A percentile compares a stretch with the other conserved stretches of the same genome.
Conservation (phyloP, 805 yeast genomes). For the Torulaspora gathmanii region DNA sequence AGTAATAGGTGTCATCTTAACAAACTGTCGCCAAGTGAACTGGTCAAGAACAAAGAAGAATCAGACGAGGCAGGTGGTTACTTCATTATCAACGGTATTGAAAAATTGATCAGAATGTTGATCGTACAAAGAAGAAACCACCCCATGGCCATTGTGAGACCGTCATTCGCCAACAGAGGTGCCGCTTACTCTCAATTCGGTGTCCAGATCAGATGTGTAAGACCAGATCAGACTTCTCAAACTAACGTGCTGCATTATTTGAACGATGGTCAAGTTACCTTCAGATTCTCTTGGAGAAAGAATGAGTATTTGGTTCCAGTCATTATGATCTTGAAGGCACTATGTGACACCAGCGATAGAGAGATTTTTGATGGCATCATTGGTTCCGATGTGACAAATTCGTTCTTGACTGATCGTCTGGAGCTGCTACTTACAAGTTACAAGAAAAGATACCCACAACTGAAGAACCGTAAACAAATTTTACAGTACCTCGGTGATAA, state of each 20-base stretch:
- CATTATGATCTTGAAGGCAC: constrained; percentile 84
- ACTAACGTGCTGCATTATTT: constrained; percentile 95
- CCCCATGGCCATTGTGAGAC: constrained; percentile 96
- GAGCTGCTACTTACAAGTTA: constrained; percentile 86
- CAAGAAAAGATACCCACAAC: constrained; percentile 61
- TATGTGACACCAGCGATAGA: constrained; percentile 85
- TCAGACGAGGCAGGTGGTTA: constrained; percentile 96
- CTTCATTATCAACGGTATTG: constrained; percentile 93
- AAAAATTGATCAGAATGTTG: constrained; percentile 92
- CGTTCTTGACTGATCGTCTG: constrained; percentile 96
- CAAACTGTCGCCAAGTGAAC: constrained; percentile 72
- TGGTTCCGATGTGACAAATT: constrained; percentile 79
- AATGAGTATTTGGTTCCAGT: constrained; percentile 94
- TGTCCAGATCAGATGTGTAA: constrained; percentile 87
- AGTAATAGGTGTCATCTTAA: constrained; percentile 90
- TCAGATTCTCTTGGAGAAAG: constrained; percentile 95
- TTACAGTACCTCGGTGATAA: constrained; percentile 92
- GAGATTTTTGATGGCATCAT: constrained; percentile 95
- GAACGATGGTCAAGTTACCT: constrained; percentile 92
- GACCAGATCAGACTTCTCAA: constrained; percentile 97
- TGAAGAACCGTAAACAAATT: constrained; percentile 81
- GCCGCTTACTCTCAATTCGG: constrained; percentile 83
- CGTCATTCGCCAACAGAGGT: constrained; percentile 92
- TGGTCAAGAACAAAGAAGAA: constrained; percentile 79
- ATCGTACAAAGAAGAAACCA: constrained; percentile 97